Percentiles rank a stretch among this genome's conserved stretches.
phyloP scores from a whole-genome alignment of 495 filamentous ascomycete species.

The Trichoderma erinaceum region DNA sequence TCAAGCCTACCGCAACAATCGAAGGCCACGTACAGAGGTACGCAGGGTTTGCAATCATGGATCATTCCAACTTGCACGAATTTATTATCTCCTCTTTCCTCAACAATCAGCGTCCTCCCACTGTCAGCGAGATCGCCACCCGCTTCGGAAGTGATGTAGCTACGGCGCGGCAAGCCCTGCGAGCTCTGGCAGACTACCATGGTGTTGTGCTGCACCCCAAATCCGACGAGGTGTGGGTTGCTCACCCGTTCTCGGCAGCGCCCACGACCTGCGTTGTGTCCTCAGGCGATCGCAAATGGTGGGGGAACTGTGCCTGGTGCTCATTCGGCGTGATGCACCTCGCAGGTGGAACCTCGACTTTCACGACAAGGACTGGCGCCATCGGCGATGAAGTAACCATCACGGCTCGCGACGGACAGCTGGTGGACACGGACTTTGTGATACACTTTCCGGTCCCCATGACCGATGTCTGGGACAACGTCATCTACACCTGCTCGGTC shows the following conservation, averaged over 20 bases:
- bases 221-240: not conserved
- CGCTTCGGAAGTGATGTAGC: not conserved
- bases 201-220: not conserved
- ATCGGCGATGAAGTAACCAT: not conserved
- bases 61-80: not conserved
- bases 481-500: not conserved
- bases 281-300: not conserved
- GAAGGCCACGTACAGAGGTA: not conserved
- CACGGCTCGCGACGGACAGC: not conserved
- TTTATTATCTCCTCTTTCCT: not conserved
- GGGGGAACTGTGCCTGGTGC: not conserved
- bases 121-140: not conserved
- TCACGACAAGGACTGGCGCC: not conserved
- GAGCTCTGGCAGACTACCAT: not conserved
- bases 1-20: not conserved
- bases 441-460: not conserved
- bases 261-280: not conserved
- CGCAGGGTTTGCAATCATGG: not conserved
- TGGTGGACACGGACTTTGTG: not conserved
- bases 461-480: not conserved
- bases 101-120: not conserved
- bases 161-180: not conserved
- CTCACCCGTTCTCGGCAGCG: not conserved
- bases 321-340: not conserved
- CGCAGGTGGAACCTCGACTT: not conserved